Base-by-base conservation (phyloP, 768 basidiomycete genomes). In the Leucosporidium yakuticum region DNA sequence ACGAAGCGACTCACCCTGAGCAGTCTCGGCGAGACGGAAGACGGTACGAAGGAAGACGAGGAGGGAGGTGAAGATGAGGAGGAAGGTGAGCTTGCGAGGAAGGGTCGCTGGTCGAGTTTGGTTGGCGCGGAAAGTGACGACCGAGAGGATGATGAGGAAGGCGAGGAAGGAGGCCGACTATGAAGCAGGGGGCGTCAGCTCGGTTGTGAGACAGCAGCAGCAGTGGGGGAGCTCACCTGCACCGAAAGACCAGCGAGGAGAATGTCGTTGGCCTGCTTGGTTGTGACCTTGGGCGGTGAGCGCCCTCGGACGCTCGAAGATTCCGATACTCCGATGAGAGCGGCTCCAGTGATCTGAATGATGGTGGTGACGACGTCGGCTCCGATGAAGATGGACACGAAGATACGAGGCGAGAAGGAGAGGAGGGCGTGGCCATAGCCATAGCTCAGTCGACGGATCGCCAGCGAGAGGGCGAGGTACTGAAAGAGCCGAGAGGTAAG, bases 1-100 rank as follows among this genome's bases (percentile, higher is more conserved):
- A 12, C 34, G 34, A 36, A 36, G 34, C 34, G 12, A 12, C 34
- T 36, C 34, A 76, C 78, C 79, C 63, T 79, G 74, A 7, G 74
- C 79, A 1, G 78, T 79, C 62, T 80, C 79, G 7, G 78, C 77
- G 32, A 80, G 69, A 53, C 79, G 75, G 69, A 77, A 80, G 0
- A 75, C 62, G 17, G 79, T 79, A 14, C 79, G 69, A 1, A 77
- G 62, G 31, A 79, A 69, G 47, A 80, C 73, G 51, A 79, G 72
- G 4, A 73, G 39, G 17, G 76, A 73, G 8, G 79, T 74, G 23
- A 71, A 31, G 54, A 60, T 58, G 20, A 79, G 57, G 49, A 78
- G 68, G 50, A 77, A 47, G 12, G 77, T 68, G 60, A 79, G 74
- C 4, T 36, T 61, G 59, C 64, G 64, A 27, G 73, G 62, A 29